Base-by-base conservation (phyloP, 1,284 basidiomycete species). In the Boletellus sp. region DNA sequence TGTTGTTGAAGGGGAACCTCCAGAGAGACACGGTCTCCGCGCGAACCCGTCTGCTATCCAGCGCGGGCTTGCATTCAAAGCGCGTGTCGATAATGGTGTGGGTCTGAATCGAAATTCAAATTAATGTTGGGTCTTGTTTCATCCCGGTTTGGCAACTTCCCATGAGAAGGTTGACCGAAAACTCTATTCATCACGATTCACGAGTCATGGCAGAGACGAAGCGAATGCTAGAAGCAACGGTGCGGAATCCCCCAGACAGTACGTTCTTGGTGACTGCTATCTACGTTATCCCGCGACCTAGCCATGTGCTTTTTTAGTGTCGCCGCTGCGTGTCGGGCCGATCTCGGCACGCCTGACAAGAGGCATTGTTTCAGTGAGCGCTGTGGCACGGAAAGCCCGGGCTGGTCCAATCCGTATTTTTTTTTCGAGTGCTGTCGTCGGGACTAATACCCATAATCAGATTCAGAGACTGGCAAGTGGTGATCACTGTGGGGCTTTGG, bases 401-500 rank as follows among this genome's bases (percentile, higher is more conserved):
- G 26, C 10, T 10, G 26, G 26, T 2, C 26, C 26, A 8, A 28
- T 28, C 26, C 26, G 26, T 28, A 2, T 11, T 28, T 35, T 35
- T 35, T 33, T 33, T 15, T 33, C n/a, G 36, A 33, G 13, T 16
- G 16, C 33, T 63, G 37, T 54, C 38, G 7, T 19, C 26, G 50
- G 54, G 38, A 40, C 47, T 24, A 51, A 47, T 49, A 30, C 6
- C 18, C 21, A 24, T 48, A 33, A 22, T 54, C 49, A 8, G 26
- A 50, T 22, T 8, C 33, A 33, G 33, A 35, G 15, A 41, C 16
- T n/a, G n/a, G n/a, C 50, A 36, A 48, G 42, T 48, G 48, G 43
- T 41, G 32, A 42, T 22, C 46, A 51, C 41, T 30, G 24, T 24
- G 44, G 30, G 42, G 43, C 50, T 28, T 62, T 72, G 3, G 74